phyloP scores from a whole-genome alignment of 75 land plant genomes.

The Adiantum capillusveneris region DNA sequence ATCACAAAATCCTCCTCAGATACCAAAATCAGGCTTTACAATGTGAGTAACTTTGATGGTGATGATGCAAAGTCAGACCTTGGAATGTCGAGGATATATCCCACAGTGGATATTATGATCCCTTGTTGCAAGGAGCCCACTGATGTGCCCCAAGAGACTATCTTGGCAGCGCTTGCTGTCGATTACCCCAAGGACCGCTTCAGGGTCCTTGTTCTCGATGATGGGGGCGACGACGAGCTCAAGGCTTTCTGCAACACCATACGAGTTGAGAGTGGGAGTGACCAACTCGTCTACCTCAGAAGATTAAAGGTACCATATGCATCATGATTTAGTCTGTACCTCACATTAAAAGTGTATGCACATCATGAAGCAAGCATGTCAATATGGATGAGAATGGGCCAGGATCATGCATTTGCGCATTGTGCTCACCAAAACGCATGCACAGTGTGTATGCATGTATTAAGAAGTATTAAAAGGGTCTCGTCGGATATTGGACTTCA shows the following conservation, averaged over 20 bases:
- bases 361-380: too few species aligned
- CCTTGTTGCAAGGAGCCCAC: constrained; percentile 31
- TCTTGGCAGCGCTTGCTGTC: constrained; percentile 18
- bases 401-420: too few species aligned
- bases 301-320: too few species aligned
- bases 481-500: too few species aligned
- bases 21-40: constrained; percentile 9
- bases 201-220: constrained; percentile 21
- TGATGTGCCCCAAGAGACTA: constrained; percentile 17
- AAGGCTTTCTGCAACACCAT: constrained; percentile 12
- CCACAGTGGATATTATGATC: constrained; percentile 20
- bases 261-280: constrained; percentile 4
- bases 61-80: too few species aligned
- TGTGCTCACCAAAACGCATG: too few species aligned
- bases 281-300: too few species aligned
- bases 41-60: constrained; percentile 2
- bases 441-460: too few species aligned
- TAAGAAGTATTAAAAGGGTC: too few species aligned
- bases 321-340: too few species aligned
- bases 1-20: not conserved
- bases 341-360: too few species aligned
- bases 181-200: constrained; percentile 16
- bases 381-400: too few species aligned
- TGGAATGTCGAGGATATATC: not conserved
- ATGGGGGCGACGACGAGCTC: constrained; percentile 25